Base-by-base conservation (phyloP, 805 yeast genomes). In the Zygosaccharomyces bailii region DNA sequence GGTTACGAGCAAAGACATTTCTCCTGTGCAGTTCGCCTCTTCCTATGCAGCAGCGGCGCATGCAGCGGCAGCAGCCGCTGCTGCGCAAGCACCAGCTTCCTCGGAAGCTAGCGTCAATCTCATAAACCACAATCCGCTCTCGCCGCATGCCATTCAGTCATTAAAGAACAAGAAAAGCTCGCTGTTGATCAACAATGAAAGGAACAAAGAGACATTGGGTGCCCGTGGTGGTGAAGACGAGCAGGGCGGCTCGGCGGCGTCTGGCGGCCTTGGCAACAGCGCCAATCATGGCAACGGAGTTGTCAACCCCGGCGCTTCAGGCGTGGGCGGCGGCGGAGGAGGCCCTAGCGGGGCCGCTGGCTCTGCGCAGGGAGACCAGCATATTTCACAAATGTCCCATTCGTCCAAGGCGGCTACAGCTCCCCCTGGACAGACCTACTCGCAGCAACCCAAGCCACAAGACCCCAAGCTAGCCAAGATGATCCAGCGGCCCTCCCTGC, bases 81-180 rank as follows among this genome's bases (percentile, higher is more conserved):
- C 37, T 18, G 25, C 25, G n/a, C 39, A 24, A 10, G 30, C 24
- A 10, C 31, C 39, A 2, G 16, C 24, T 13, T 35, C 39, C 11
- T 34, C 49, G 6, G 45, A 46, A 1, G 25, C 51, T 2, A 47
- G 42, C 31, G 42, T 47, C 17, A 47, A 49, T 35, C 42, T 55
- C 14, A 57, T 57, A 43, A 51, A 63, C 42, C 45, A 56, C 52
- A 53, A 62, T 33, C 65, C 65, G 9, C 34, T 62, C 41, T 60
- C 55, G 16, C 53, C 52, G 20, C 70, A 48, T 55, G 50, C 40
- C 49, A 61, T 49, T 18, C 46, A 58, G 18, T 56, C 68, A 1
- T 35, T 67, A 30, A 59, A 67, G 43, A 68, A 63, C 44, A 69
- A 66, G 44, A 68, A 67, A 45, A 65, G 70, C 42, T 55, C 69